Conservation (phyloP, 179 eudicot genomes). For the Spergularia azorica region DNA sequence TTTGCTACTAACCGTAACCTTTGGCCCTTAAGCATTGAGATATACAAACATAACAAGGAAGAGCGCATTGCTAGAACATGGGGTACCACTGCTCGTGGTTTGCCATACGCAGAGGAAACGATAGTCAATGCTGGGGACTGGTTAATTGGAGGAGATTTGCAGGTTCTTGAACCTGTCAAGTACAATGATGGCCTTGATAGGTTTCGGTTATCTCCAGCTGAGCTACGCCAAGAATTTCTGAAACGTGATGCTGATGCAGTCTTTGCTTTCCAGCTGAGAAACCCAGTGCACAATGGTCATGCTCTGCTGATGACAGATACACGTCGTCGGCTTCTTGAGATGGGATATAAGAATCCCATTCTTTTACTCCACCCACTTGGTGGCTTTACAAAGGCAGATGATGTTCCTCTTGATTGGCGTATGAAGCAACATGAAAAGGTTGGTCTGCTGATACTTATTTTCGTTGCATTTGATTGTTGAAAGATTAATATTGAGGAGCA, state of each 20-base stretch:
- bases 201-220: slow-evolving; percentile 77
- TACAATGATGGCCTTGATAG: slow-evolving; percentile 86
- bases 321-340: slow-evolving; percentile 81
- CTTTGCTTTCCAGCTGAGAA: slow-evolving; percentile 92
- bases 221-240: slow-evolving; percentile 79
- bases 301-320: slow-evolving; percentile 97
- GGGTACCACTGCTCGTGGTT: slow-evolving; percentile 94
- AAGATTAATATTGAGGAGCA: neutral
- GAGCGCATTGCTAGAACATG: slow-evolving; percentile 94
- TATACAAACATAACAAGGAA: slow-evolving; percentile 97
- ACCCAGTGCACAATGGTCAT: slow-evolving; percentile 98
- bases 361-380: slow-evolving; percentile 93
- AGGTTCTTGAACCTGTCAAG: slow-evolving; percentile 79
- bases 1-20: neutral
- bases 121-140: slow-evolving; percentile 81
- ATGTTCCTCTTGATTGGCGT: slow-evolving; percentile 90
- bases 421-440: slow-evolving; percentile 98
- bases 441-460: neutral
- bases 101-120: slow-evolving; percentile 85
- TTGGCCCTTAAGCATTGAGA: slow-evolving; percentile 62
- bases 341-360: slow-evolving; percentile 92
- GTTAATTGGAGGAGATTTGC: slow-evolving; percentile 94
- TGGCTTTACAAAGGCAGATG: slow-evolving; percentile 89
- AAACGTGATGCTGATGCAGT: slow-evolving; percentile 91
- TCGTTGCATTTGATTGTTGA: neutral